Base-by-base conservation (phyloP, 2,329 filamentous ascomycete genomes). In the Elsinoe necatrix region DNA sequence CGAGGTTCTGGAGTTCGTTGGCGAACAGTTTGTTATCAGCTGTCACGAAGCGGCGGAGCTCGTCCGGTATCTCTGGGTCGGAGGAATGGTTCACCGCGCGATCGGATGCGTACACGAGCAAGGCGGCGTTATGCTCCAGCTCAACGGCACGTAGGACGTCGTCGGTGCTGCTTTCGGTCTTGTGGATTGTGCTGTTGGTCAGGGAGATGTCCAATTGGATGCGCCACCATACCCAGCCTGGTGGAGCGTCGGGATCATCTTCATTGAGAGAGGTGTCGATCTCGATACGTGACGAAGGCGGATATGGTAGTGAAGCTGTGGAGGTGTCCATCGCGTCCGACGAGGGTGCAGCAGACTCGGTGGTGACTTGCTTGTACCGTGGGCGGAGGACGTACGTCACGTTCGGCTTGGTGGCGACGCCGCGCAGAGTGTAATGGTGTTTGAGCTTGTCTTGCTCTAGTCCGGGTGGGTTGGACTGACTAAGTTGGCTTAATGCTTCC, bases 81-180 rank as follows among this genome's bases (percentile, higher is more conserved):
- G 31, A 23, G n/a, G 57, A 34, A 5, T 41, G 29, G 14, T 63
- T 60, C n/a, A 62, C 57, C 20, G 67, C 67, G 16, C 64, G 64
- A 2, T 79, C 75, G 62, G 75, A 81, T 18, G 80, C 81, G 64
- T 84, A 85, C 2, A 85, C 76, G 8, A 85, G 73, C 0, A 85
- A 66, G 1, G 76, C 79, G 7, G 72, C 75, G 29, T 68, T 72
- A 54, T 75, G 73, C 61, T 83, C 80, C 34, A 55, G 78, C 77
- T 61, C 80, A 72, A 61, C 75, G 69, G 54, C 68, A 21, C 65
- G 67, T 7, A 84, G 72, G 8, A 83, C 81, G 58, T 81, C 76
- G 42, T 74, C 70, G 57, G 80, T 76, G 2, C 71, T 60, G 29
- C 57, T 59, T 48, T 63, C 62, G 9, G 61, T 63, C 29, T 64